phyloP scores from a whole-genome alignment of 108 stramenopile genomes.

The Pseudonitzschia multiseries region DNA sequence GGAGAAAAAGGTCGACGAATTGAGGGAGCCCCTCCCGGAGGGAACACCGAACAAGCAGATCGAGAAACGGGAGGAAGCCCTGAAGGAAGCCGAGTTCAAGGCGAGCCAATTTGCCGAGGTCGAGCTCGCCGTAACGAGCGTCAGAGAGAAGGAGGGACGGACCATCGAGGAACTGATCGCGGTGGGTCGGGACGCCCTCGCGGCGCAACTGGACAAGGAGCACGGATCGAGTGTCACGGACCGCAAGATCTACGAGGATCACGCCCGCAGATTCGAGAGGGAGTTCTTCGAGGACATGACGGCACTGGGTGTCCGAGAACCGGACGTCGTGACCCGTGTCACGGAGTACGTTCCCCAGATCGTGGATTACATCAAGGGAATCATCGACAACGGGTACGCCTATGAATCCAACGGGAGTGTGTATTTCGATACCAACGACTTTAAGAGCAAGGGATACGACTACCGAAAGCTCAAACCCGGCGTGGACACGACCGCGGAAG shows the following conservation, averaged over 20 bases:
- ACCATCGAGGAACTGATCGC: conserved; percentile 39
- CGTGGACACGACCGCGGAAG: conserved; percentile 72
- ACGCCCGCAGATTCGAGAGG: conserved; percentile 86
- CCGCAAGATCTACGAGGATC: conserved; percentile 68
- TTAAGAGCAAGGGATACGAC: conserved; percentile 64
- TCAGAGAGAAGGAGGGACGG: conserved; percentile 28
- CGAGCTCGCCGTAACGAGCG: conserved; percentile 42
- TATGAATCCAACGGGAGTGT: conserved; percentile 95
- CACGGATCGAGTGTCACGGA: conserved; percentile 70
- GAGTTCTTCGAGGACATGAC: conserved; percentile 98
- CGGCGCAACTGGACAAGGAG: conserved; percentile 68
- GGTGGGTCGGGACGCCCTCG: conserved; percentile 62
- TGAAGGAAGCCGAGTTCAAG: conserved; percentile 54
- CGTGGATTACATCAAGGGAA: conserved; percentile 83
- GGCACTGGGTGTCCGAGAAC: conserved; percentile 78
- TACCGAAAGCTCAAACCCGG: conserved; percentile 72
- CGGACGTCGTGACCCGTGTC: conserved; percentile 93
- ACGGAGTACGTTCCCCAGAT: conserved; percentile 95
- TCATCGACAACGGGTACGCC: conserved; percentile 89
- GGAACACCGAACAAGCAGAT: conserved; percentile 41
- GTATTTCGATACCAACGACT: conserved; percentile 89
- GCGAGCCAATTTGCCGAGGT: conserved; percentile 50
- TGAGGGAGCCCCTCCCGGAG: conserved; percentile 49
- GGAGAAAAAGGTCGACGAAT: conserved; percentile 45
- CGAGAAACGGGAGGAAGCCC: conserved; percentile 42